These are phyloP conservation scores for Cryptosporidium baileyi DNA, from an alignment of 169 alveolate genomes.

Conservation along the genomic window DNA sequence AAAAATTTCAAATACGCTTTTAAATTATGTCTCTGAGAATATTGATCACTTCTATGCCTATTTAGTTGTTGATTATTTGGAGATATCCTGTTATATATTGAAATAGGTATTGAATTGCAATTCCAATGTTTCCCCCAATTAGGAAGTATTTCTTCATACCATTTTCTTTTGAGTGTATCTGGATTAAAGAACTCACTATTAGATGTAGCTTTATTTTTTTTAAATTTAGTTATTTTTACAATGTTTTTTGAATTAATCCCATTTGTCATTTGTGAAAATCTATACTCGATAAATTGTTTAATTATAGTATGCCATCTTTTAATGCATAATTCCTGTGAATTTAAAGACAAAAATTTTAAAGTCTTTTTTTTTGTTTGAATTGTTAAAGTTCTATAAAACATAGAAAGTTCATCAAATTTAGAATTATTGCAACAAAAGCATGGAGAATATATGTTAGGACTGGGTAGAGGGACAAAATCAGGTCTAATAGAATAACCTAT, in stretches of 20 bases:
- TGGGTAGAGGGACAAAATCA: constrained; percentile 12
- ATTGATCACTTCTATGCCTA: background rate
- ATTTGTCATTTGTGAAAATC: background rate
- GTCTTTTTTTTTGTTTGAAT: constrained; percentile 26
- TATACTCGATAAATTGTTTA: constrained; percentile 36
- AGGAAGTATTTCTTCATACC: constrained; percentile 63
- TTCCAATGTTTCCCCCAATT: constrained; percentile 64
- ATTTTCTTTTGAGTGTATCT: background rate
- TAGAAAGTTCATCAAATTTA: constrained; percentile 17
- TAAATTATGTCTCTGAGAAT: background rate
- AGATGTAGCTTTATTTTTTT: background rate
- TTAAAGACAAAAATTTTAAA: constrained; percentile 14
- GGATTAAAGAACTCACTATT: background rate
- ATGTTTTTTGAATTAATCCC: background rate
- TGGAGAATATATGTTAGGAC: background rate
- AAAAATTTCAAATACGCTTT: background rate
- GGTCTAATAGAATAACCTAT: constrained; percentile 36
- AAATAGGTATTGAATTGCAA: constrained; percentile 55
- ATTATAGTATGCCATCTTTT: constrained; percentile 53
- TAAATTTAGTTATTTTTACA: constrained; percentile 13
- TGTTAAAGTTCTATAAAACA: constrained; percentile 19
- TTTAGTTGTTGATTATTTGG: background rate
- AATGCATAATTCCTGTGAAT: constrained; percentile 12
- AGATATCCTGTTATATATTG: background rate
- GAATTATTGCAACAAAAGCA: constrained; percentile 32